These are phyloP conservation scores for Crithidia sp. DNA, from an alignment of 208 protist species.

Conservation along the genomic window DNA sequence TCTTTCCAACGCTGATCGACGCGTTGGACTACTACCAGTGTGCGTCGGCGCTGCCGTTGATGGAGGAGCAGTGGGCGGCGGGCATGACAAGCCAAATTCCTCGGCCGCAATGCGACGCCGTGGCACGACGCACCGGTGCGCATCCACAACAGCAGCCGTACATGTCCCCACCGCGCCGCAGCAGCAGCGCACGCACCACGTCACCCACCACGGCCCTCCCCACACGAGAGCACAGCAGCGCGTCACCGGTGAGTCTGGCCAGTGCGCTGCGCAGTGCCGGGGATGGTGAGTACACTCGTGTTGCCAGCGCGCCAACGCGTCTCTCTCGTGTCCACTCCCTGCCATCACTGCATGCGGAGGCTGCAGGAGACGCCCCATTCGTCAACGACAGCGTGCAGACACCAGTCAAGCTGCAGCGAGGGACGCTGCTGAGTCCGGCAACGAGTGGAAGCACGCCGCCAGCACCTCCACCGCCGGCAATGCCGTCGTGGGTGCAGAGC, in stretches of 20 bases:
- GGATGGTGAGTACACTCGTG: neutral
- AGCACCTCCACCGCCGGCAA: too few relatives aligned
- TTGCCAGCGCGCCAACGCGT: neutral
- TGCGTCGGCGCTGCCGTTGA: constrained; percentile 36
- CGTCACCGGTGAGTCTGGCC: neutral
- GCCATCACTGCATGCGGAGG: neutral
- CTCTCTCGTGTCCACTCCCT: constrained; percentile 6
- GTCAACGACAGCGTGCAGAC: too few relatives aligned
- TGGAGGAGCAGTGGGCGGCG: constrained; percentile 43
- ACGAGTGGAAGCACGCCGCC: too few relatives aligned
- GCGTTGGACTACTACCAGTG: constrained; percentile 65
- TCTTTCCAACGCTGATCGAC: constrained; percentile 54
- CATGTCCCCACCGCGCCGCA: neutral
- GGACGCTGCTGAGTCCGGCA: too few relatives aligned
- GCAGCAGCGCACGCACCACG: neutral
- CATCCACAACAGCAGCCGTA: constrained; percentile 3
- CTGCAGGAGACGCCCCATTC: too few relatives aligned
- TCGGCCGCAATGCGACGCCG: neutral
- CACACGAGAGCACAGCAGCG: neutral
- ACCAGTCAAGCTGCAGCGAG: too few relatives aligned
- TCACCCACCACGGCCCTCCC: neutral
- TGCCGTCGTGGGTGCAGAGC: too few relatives aligned
- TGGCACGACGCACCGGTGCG: neutral
- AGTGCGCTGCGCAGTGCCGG: constrained; percentile 10
- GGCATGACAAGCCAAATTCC: constrained; percentile 43